Evolutionary conservation across 371 early-diverging fungal species (phyloP), one percentile per base, ranked within the genome.

Genomic region (Mucor saturninus): DNA sequence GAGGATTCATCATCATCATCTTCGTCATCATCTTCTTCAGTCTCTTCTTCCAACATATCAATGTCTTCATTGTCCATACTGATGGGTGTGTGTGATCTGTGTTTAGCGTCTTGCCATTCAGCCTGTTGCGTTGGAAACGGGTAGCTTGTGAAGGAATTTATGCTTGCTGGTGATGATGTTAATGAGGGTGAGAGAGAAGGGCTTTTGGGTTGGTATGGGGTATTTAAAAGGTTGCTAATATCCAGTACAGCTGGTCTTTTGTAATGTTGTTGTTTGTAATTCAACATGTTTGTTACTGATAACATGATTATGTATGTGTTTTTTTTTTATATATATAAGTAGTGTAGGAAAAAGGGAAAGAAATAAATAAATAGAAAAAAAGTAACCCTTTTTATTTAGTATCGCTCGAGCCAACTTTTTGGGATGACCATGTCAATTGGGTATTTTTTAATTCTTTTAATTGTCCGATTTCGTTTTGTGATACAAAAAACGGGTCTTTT

Each of bases 181-280:
- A 68, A 60, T 29, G 76, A 73, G 50, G 72, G 74, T 57, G 77
- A 78, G 4, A 75, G 62, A 13, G 69, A 67, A 29, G 73, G 73
- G 40, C 68, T 71, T 21, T 68, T 59, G 51, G 35, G 49, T 38
- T 61, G 59, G 13, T 59, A 14, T 53, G 14, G 37, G 37, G 53
- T 46, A 38, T 58, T 58, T 32, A 68, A 51, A 26, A 80, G 55
- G 38, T 61, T 71, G 38, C 72, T 69, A 31, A 80, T 80, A 46
- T 75, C 73, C 28, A 80, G 64, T 21, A 75, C 76, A 21, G 74
- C 60, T 35, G 80, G 80, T 51, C 74, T 65, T 50, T 69, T 64
- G 30, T 69, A 69, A 15, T 61, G 43, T 37, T 53, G 13, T 39
- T 28, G 30, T 50, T 49, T 13, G 42, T 51, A 55, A 21, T 65